A percentile compares a stretch with the other conserved stretches of the same genome.
phyloP scores from a whole-genome alignment of 768 basidiomycete species.

The Tulasnella sp. region DNA sequence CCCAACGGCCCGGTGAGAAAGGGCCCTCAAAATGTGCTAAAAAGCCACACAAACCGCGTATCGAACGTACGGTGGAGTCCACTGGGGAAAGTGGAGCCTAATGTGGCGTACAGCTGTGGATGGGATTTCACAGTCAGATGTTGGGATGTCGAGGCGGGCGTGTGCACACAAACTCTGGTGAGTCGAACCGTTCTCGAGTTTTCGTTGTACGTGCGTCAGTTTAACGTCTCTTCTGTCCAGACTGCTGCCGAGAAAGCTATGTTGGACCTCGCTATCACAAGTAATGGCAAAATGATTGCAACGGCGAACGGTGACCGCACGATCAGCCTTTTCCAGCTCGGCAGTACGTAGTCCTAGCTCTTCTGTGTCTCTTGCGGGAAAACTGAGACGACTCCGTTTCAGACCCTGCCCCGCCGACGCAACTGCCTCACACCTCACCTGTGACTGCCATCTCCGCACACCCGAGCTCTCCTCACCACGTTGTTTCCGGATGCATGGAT shows the following conservation, averaged over 20 bases:
- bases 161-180: conserved; percentile 73
- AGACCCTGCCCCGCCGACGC: conserved; percentile 44
- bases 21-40: conserved; percentile 71
- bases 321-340: conserved; percentile 65
- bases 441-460: conserved; percentile 62
- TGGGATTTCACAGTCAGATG: conserved; percentile 87
- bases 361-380: background rate
- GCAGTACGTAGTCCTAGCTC: conserved; percentile 50
- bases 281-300: conserved; percentile 53
- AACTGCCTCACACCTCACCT: conserved; percentile 64
- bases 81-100: conserved; percentile 28
- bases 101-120: conserved; percentile 71
- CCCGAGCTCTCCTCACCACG: conserved; percentile 51
- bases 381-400: background rate
- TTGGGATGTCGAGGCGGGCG: conserved; percentile 83
- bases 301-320: conserved; percentile 76
- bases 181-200: background rate
- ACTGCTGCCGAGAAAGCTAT: conserved; percentile 74
- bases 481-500: conserved; percentile 76
- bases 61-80: conserved; percentile 67
- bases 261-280: conserved; percentile 58
- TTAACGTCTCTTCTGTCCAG: conserved; percentile 46
- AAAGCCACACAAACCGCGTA: conserved; percentile 81
- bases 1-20: conserved; percentile 54
- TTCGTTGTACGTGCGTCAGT: background rate